These are phyloP conservation scores for Apiospora marii DNA, from an alignment of 2,329 filamentous ascomycete species.

Conservation along the genomic window DNA sequence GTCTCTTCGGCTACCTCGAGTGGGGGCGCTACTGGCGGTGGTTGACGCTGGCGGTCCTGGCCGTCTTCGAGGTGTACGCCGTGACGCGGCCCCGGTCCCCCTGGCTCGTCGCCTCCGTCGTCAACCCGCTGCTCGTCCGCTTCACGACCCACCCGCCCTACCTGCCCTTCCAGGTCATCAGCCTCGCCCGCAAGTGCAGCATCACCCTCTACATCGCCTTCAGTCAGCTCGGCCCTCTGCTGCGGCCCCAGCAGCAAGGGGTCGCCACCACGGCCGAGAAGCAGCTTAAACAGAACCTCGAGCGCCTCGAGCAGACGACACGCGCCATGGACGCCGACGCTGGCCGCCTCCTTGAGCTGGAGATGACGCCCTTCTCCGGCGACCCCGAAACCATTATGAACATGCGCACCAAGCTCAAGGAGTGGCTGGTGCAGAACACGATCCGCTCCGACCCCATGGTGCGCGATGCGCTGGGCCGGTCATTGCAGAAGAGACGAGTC, in stretches of 20 bases:
- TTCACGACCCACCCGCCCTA: constrained; percentile 64
- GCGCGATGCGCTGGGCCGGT: constrained; percentile 75
- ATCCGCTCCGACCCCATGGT: constrained; percentile 84
- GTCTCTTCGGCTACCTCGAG: constrained; percentile 71
- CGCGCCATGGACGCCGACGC: constrained; percentile 73
- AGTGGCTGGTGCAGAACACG: constrained; percentile 88
- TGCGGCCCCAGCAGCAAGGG: constrained; percentile 52
- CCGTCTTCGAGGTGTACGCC: constrained; percentile 64
- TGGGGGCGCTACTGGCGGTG: constrained; percentile 73
- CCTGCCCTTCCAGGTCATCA: constrained; percentile 85
- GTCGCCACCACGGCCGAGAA: constrained; percentile 50
- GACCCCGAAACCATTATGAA: constrained; percentile 70
- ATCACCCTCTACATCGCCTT: constrained; percentile 86
- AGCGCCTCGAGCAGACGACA: constrained; percentile 69
- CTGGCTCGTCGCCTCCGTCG: constrained; percentile 46
- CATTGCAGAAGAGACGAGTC: constrained; percentile 67
- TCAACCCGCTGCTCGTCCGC: constrained; percentile 54
- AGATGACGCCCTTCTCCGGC: constrained; percentile 82
- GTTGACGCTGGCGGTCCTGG: constrained; percentile 62
- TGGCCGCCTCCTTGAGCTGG: constrained; percentile 74
- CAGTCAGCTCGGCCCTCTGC: constrained; percentile 77
- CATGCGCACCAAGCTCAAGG: constrained; percentile 76
- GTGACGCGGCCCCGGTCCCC: constrained; percentile 64
- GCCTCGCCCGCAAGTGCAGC: constrained; percentile 76
- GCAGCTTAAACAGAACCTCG: constrained; percentile 67